Percentiles rank a stretch among this genome's conserved stretches.
Conservation (phyloP, 1,284 basidiomycete genomes). For the Trametes versicolor region DNA sequence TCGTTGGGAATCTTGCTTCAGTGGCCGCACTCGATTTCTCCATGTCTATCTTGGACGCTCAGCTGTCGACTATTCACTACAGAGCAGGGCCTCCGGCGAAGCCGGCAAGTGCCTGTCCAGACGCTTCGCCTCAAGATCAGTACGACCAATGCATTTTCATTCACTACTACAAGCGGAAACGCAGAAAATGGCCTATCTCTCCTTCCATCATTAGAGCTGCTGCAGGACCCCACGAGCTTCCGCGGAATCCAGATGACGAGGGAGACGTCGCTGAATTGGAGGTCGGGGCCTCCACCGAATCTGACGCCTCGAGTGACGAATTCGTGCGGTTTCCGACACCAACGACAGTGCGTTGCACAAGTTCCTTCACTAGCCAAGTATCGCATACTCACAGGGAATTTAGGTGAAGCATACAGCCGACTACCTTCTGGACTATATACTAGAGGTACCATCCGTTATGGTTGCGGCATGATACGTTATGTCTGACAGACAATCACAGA, state of each 20-base stretch:
- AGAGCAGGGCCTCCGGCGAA: background rate
- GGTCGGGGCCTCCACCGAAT: too few relatives aligned
- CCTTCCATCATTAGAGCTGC: slow-evolving; percentile 10
- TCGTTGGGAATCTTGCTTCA: slow-evolving; percentile 8
- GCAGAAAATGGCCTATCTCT: background rate
- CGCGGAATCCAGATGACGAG: background rate
- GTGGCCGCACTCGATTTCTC: slow-evolving; percentile 10
- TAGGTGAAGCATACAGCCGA: slow-evolving; percentile 16
- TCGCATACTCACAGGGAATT: background rate
- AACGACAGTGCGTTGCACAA: too few relatives aligned
- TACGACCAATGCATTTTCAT: slow-evolving; percentile 25
- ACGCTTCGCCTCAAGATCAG: background rate
- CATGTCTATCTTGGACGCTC: slow-evolving; percentile 12
- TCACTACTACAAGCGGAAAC: slow-evolving; percentile 24
- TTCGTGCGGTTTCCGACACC: too few relatives aligned
- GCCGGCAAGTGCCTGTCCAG: background rate
- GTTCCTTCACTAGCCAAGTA: too few relatives aligned
- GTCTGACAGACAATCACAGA: background rate
- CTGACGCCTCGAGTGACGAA: too few relatives aligned
- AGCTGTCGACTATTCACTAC: slow-evolving; percentile 9
- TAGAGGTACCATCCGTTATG: slow-evolving; percentile 9
- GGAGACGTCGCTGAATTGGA: too few relatives aligned
- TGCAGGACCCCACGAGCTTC: slow-evolving; percentile 7
- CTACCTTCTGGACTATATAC: slow-evolving; percentile 18
- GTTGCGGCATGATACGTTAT: background rate